Base-by-base conservation (phyloP, 768 basidiomycete species). In the Amanita rimosa region DNA sequence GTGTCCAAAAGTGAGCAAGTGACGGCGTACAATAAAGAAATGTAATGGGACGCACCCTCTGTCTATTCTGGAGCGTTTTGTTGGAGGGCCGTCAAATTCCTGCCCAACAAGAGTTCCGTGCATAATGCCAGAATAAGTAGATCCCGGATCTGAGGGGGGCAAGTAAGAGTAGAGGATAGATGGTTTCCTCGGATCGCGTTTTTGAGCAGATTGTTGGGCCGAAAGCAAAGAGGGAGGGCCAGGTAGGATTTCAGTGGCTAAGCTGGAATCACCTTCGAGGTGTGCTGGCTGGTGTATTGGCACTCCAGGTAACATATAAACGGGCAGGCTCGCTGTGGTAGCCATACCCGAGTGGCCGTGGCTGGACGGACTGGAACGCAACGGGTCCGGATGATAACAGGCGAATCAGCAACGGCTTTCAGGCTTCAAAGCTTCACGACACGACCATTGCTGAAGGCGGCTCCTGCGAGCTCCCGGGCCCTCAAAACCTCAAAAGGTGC, bases 231-330 rank as follows among this genome's bases (percentile, higher is more conserved):
- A 78, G 46, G 89, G 89, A 52, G 89, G 89, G 21, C 87, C 88
- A 60, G 89, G 89, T 58, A 92, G 76, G 69, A 92, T 84, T 75
- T 91, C 89, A 52, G 89, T 92, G 53, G 90, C 88, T 58, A 90
- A 75, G 54, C 76, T 73, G 49, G 83, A 68, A 72, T 92, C 86
- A 56, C 85, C 82, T 63, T 88, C 87, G 49, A 88, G 78, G 66
- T 89, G 84, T 57, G 81, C 68, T 57, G 85, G 87, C 62, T 87
- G 88, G 59, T 77, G 68, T 54, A 83, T 77, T 50, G 80, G 72
- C 53, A 83, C 83, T 63, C 81, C 80, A 65, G 80, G 78, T 60
- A 81, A 68, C 73, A 87, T 68, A 66, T 78, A 88, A 56, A 75
- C 76, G 56, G 85, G 82, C 62, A 81, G 66, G 65, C 72, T 75